Evolutionary conservation across 2,329 filamentous ascomycete genomes (phyloP).

Genomic region (Arthrobotrys megalospora): DNA sequence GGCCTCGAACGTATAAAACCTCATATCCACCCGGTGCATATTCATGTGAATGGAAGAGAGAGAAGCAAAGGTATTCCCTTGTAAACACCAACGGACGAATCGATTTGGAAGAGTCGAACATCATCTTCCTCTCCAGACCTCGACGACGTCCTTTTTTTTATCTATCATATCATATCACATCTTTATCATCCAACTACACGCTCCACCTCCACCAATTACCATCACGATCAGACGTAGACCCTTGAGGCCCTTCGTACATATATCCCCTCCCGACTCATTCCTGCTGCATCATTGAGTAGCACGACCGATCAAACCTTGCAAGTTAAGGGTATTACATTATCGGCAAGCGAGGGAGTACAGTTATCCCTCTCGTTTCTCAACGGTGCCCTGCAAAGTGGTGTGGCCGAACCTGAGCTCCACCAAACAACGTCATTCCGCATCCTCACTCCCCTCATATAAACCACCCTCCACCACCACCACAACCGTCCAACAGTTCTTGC

Average conservation of each 20-base stretch:
- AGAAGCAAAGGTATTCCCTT: neutral
- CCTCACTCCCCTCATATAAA: constrained; percentile 33
- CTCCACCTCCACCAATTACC: constrained; percentile 12
- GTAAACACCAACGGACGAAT: neutral
- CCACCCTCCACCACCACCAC: constrained; percentile 7
- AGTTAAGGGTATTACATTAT: neutral
- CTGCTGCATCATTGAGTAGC: constrained; percentile 15
- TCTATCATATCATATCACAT: constrained; percentile 2
- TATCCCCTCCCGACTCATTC: constrained; percentile 19
- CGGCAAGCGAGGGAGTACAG: constrained; percentile 32
- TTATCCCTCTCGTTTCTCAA: constrained; percentile 24
- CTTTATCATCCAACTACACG: neutral
- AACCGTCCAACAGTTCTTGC: neutral
- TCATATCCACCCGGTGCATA: neutral
- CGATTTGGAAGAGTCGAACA: constrained; percentile 54
- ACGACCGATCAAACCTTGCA: constrained; percentile 1
- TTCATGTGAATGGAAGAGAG: neutral
- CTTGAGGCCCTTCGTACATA: constrained; percentile 7
- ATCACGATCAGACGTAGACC: constrained; percentile 15
- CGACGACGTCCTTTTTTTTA: neutral
- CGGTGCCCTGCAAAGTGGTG: constrained; percentile 34
- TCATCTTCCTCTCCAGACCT: constrained; percentile 52
- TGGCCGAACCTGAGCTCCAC: constrained; percentile 48
- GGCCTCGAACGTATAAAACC: constrained; percentile 21
- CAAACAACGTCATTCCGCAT: constrained; percentile 59